Conservation (phyloP, 2,329 filamentous ascomycete species). For the Penicillium paneum region DNA sequence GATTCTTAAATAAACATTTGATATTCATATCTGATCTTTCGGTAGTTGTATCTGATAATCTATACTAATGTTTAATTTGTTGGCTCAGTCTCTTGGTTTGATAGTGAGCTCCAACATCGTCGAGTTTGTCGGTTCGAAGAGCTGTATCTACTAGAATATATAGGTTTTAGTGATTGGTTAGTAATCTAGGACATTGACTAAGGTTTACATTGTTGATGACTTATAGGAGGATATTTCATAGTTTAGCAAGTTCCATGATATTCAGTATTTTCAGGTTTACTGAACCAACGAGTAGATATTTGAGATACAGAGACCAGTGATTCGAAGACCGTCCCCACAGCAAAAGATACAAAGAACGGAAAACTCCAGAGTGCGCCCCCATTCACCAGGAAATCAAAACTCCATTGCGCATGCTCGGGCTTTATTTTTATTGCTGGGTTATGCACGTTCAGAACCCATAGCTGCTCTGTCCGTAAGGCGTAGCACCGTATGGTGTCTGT, state of each 20-base stretch:
- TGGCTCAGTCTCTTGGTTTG: background rate
- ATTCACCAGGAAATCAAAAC: slow-evolving; percentile 17
- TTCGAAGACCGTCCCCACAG: background rate
- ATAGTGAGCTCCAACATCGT: background rate
- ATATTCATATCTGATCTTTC: background rate
- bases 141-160: background rate
- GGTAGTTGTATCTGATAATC: background rate
- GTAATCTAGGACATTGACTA: background rate
- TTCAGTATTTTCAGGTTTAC: slow-evolving; percentile 1
- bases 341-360: slow-evolving; percentile 10
- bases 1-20: background rate
- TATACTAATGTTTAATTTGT: no score
- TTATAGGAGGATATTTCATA: background rate
- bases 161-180: background rate
- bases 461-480: slow-evolving; percentile 56
- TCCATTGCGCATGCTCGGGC: slow-evolving; percentile 24
- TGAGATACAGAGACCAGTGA: background rate
- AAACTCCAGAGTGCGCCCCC: slow-evolving; percentile 10
- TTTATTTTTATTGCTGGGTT: slow-evolving; percentile 10
- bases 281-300: background rate
- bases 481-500: slow-evolving; percentile 58
- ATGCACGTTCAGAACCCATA: slow-evolving; percentile 29
- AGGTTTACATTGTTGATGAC: background rate
- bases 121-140: no score
- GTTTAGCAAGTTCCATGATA: background rate